Evolutionary conservation across 192 early-diverging fungal genomes (phyloP).

Genomic region (Geranomyces michiganensis): DNA sequence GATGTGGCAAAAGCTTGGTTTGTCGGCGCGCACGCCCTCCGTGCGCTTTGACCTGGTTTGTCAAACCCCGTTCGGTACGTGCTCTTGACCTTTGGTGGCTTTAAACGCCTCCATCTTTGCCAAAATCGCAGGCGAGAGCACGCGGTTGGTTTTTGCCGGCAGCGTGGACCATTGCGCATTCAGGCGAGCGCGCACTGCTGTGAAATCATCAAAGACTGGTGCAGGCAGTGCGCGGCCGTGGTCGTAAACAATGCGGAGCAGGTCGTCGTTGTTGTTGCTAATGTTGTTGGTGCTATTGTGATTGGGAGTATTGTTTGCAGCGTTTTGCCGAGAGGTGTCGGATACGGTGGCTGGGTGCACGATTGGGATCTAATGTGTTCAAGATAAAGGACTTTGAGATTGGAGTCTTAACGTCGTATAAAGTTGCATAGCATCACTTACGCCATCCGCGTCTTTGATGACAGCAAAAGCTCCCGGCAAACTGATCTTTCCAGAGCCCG

Average conservation of each 20-base stretch:
- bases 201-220: conserved; percentile 64
- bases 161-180: conserved; percentile 58
- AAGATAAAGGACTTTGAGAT: background rate
- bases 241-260: conserved; percentile 10
- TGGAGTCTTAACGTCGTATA: background rate
- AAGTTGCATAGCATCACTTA: background rate
- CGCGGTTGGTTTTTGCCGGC: conserved; percentile 40
- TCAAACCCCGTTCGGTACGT: conserved; percentile 3
- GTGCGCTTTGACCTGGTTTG: background rate
- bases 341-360: conserved; percentile 14
- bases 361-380: conserved; percentile 29
- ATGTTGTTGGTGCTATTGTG: too few species aligned
- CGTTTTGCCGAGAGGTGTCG: too few species aligned
- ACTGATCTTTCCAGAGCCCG: conserved; percentile 70
- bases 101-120: conserved; percentile 29
- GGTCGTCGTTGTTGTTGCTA: background rate
- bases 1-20: too few species aligned
- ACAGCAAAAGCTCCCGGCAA: conserved; percentile 73
- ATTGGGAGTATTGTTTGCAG: too few species aligned
- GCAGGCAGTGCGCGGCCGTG: background rate
- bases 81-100: too few species aligned
- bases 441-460: conserved; percentile 11
- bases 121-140: conserved; percentile 35
- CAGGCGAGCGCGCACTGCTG: conserved; percentile 57
- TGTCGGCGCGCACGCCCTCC: too few species aligned